Evolutionary conservation across 495 filamentous ascomycete species (phyloP), one percentile per base, ranked within the genome.

Genomic region (Tuber brumale): DNA sequence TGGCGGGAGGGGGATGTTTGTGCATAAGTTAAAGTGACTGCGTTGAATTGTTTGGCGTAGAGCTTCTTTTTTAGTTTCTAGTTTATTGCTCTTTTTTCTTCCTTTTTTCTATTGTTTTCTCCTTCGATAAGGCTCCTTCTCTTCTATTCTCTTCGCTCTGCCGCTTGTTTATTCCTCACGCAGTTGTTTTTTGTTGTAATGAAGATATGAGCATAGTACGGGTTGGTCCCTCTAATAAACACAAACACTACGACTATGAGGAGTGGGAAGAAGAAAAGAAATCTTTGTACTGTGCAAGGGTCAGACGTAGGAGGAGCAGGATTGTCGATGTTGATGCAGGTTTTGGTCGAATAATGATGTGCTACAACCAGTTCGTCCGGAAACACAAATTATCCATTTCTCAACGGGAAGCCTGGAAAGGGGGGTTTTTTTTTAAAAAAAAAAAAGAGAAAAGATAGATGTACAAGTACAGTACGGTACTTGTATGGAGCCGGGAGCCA

Each of bases 1-100:
- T 72, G 14, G 39, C 44, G 70, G 46, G 70, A n/a, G 42, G 41
- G 76, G 70, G 23, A 75, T 75, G 71, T 70, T 44, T 70, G 57
- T 66, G 57, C 57, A 66, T 66, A 66, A 31, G 57, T 66, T 66
- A 66, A 51, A 23, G 37, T 72, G 43, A 19, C 69, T 80, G 73
- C 70, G 42, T 78, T 70, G 73, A 74, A 61, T 76, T 72, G 72
- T 72, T 71, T 80, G 37, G 72, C 72, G 74, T 79, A 73, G 77
- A 73, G 57, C 44, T 69, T 41, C 18, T 31, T 48, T 75, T 51
- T n/a, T 76, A 46, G 66, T 72, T 76, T 76, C 46, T 77, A 66
- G 57, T 66, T 66, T 66, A 66, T 66, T 31, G 48, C n/a, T 12
- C 57, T 31, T 66, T 66, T 8, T 12, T 66, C 14, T 66, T 35